Percentiles rank a stretch among this genome's conserved stretches.
Evolutionary conservation across 352 stramenopile genomes (phyloP).

Genomic region (Globisporangium camurandrum): DNA sequence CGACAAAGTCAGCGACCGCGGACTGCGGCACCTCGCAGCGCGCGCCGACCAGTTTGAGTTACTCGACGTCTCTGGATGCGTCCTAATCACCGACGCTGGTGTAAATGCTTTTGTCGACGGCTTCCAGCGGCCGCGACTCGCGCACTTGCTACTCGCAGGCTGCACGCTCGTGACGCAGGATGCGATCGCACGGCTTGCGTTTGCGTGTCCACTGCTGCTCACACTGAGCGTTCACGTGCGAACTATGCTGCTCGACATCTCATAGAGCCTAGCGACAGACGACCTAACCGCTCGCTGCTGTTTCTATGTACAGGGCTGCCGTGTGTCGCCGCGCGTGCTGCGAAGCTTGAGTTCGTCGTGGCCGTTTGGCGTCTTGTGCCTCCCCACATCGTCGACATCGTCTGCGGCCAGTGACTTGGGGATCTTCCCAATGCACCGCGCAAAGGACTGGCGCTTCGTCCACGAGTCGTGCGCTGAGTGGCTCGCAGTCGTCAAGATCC

Average conservation of each 20-base stretch:
- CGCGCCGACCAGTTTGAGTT: slow-evolving; percentile 55
- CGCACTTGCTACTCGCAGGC: slow-evolving; percentile 47
- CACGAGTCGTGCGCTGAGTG: slow-evolving; percentile 47
- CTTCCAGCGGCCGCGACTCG: slow-evolving; percentile 42
- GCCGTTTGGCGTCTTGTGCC: slow-evolving; percentile 42
- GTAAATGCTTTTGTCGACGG: slow-evolving; percentile 43
- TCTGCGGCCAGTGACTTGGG: slow-evolving; percentile 30
- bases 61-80: slow-evolving; percentile 51
- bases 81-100: slow-evolving; percentile 41
- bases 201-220: slow-evolving; percentile 56
- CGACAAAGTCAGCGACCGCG: slow-evolving; percentile 49
- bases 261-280: neutral
- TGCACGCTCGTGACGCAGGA: slow-evolving; percentile 63
- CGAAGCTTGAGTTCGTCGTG: slow-evolving; percentile 60
- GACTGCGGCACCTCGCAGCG: slow-evolving; percentile 36
- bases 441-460: slow-evolving; percentile 57
- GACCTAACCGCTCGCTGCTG: neutral
- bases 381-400: slow-evolving; percentile 17
- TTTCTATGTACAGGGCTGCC: slow-evolving; percentile 27
- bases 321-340: slow-evolving; percentile 48
- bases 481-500: slow-evolving; percentile 49
- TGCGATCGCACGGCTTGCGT: slow-evolving; percentile 43
- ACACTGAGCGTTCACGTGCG: slow-evolving; percentile 49
- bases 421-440: slow-evolving; percentile 59
- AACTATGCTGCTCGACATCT: neutral